These are phyloP conservation scores for Apiotrichum laibachii DNA, from an alignment of 1,284 basidiomycete genomes.

Conservation along the genomic window DNA sequence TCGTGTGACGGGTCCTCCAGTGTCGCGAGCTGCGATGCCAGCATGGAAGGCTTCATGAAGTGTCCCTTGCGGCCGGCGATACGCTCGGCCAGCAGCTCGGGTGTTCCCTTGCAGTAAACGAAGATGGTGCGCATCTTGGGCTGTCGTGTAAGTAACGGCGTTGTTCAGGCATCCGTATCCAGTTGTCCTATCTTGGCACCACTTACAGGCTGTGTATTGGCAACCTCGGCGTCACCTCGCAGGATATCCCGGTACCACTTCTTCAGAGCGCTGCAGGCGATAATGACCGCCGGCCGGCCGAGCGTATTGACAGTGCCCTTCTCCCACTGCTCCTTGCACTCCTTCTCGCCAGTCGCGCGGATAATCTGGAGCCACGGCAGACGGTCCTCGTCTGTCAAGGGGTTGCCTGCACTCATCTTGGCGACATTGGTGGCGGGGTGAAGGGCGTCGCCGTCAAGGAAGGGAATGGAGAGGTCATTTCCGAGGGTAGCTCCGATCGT, in stretches of 20 bases:
- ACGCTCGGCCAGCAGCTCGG: slow-evolving; percentile 63
- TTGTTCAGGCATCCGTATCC: neutral
- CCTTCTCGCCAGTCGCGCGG: slow-evolving; percentile 58
- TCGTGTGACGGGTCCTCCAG: slow-evolving; percentile 72
- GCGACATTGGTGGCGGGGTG: slow-evolving; percentile 78
- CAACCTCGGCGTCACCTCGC: slow-evolving; percentile 57
- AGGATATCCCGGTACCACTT: slow-evolving; percentile 76
- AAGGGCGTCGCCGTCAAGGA: slow-evolving; percentile 85
- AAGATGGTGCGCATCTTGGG: slow-evolving; percentile 65
- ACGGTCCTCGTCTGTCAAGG: slow-evolving; percentile 77
- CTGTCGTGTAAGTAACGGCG: neutral
- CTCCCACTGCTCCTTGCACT: slow-evolving; percentile 53
- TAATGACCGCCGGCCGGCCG: slow-evolving; percentile 61
- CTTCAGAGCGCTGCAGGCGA: slow-evolving; percentile 86
- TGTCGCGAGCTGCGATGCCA: slow-evolving; percentile 77
- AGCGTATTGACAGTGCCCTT: slow-evolving; percentile 28
- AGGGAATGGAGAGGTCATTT: slow-evolving; percentile 63
- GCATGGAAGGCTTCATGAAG: slow-evolving; percentile 85
- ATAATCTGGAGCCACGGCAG: slow-evolving; percentile 80
- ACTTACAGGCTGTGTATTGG: slow-evolving; percentile 8
- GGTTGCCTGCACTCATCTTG: slow-evolving; percentile 81
- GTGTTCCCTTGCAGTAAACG: slow-evolving; percentile 73
- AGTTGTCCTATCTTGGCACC: neutral
- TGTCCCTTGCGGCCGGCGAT: slow-evolving; percentile 73
- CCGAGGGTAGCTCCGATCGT: slow-evolving; percentile 72